Base-by-base conservation (phyloP, 441 rosid species). In the Brassica hybrid region DNA sequence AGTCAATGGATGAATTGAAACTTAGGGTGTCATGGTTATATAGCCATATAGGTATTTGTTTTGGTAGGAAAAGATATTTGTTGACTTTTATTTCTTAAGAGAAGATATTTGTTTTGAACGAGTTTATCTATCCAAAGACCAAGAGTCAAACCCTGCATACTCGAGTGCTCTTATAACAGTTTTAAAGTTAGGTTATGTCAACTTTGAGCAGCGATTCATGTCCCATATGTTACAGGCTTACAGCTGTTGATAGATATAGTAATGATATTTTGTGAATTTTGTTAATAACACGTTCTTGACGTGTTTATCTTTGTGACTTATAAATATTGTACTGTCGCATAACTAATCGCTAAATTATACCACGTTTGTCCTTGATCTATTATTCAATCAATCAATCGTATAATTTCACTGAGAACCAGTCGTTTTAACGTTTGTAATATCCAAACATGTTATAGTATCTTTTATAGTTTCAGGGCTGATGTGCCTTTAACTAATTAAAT, bases 161-260 rank as follows among this genome's bases (percentile, higher is more conserved):
- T 21, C 65, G 25, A 75, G 79, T 76, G 69, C 79, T 69, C 63
- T 61, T 34, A 68, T 50, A 68, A 69, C 79, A 34, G 59, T 17
- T 17, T 45, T 59, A 13, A 59, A 57, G 74, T 70, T 36, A 13
- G 5, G 66, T 10, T 30, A 11, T 70, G 65, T 70, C 74, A 36
- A 70, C 65, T 74, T 57, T 41, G 18, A 66, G 17, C 38, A 56
- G 54, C 19, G 48, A 38, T 23, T 23, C 10, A 74, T 41, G 1
- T 65, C 18, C 43, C 1, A 21, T 65, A 57, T 54, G 17, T 56
- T 65, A 56, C 65, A 66, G 71, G 7, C 63, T 23, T 59, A 23
- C 36, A 61, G 18, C 78, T 64, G 38, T 27, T 52, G 17, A 17
- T 21, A n/a, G 58, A n/a, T 45, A 38, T 18, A n/a, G 23, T 45